A percentile compares a stretch with the other conserved stretches of the same genome.
phyloP scores from a whole-genome alignment of 2,329 filamentous ascomycete species.

The Fusarium albidum region DNA sequence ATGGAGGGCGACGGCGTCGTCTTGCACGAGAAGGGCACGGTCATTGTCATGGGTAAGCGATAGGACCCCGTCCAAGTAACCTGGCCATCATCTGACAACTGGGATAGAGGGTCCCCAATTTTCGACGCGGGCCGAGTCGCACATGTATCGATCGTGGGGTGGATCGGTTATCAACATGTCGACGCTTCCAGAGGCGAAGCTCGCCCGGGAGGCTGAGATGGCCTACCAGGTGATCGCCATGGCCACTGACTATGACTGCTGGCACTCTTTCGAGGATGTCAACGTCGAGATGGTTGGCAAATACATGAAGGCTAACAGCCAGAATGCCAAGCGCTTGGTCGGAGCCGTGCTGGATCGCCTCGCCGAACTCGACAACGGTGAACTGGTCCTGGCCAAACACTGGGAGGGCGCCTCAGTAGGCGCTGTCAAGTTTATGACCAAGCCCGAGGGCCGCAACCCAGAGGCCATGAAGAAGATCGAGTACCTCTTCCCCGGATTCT shows the following conservation, averaged over 20 bases:
- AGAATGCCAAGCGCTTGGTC: conserved; percentile 86
- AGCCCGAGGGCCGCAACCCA: conserved; percentile 74
- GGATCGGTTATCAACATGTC: conserved; percentile 99
- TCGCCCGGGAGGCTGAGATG: conserved; percentile 95
- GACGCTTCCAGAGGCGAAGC: conserved; percentile 91
- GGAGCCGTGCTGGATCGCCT: conserved; percentile 88
- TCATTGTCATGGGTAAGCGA: conserved; percentile 85
- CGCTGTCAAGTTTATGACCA: conserved; percentile 83
- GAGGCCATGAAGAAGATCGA: conserved; percentile 82
- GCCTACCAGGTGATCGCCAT: conserved; percentile 99
- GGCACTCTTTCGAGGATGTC: conserved; percentile 84
- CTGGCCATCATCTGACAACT: conserved; percentile 30
- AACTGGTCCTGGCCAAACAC: conserved; percentile 83
- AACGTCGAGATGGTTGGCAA: conserved; percentile 97
- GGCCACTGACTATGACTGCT: conserved; percentile 99
- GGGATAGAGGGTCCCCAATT: conserved; percentile 92
- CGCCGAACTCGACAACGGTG: conserved; percentile 76
- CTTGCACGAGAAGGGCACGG: conserved; percentile 82
- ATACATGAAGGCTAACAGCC: conserved; percentile 92
- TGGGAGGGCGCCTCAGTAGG: conserved; percentile 79
- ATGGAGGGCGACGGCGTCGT: conserved; percentile 86
- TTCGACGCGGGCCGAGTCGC: conserved; percentile 92
- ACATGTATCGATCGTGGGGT: conserved; percentile 94
- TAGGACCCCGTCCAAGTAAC: background rate
- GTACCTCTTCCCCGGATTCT: conserved; percentile 89